Conservation (phyloP, 73 alveolate genomes). For the Tetrahymena malaccensis region DNA sequence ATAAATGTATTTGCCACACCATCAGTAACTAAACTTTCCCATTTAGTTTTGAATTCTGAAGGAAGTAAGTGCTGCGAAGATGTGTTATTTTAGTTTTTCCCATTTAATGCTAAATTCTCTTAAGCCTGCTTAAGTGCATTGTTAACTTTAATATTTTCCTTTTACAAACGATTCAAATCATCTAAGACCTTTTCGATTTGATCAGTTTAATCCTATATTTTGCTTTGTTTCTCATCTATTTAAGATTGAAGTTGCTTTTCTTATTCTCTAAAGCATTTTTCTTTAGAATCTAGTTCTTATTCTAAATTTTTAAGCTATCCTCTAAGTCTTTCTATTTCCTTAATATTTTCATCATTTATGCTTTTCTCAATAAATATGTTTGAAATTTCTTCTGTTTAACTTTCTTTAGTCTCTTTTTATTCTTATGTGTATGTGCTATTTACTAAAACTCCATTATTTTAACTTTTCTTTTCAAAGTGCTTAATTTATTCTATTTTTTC, state of each 20-base stretch:
- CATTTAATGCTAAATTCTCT: conserved; percentile 2
- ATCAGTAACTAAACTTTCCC: conserved; percentile 46
- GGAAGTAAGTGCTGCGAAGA: conserved; percentile 53
- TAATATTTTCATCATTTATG: neutral
- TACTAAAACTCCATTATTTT: neutral
- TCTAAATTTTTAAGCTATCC: neutral
- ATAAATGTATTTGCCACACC: conserved; percentile 45
- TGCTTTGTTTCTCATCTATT: neutral
- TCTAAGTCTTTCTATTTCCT: neutral
- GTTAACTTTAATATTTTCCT: neutral
- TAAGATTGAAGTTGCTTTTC: neutral
- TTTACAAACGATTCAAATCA: neutral
- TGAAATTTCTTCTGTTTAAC: neutral
- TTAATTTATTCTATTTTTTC: neutral
- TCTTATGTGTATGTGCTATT: neutral
- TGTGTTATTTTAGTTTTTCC: conserved; percentile 47
- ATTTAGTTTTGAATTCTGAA: conserved; percentile 41
- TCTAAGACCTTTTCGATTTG: neutral
- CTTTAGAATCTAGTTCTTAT: neutral
- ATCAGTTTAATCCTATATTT: neutral
- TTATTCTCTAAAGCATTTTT: neutral
- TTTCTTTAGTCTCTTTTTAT: neutral
- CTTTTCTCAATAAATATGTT: neutral
- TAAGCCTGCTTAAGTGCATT: conserved; percentile 9
- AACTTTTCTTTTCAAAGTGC: neutral